These are phyloP conservation scores for Pestalotiopsis sp. DNA, from an alignment of 2,329 filamentous ascomycete species.

Conservation along the genomic window DNA sequence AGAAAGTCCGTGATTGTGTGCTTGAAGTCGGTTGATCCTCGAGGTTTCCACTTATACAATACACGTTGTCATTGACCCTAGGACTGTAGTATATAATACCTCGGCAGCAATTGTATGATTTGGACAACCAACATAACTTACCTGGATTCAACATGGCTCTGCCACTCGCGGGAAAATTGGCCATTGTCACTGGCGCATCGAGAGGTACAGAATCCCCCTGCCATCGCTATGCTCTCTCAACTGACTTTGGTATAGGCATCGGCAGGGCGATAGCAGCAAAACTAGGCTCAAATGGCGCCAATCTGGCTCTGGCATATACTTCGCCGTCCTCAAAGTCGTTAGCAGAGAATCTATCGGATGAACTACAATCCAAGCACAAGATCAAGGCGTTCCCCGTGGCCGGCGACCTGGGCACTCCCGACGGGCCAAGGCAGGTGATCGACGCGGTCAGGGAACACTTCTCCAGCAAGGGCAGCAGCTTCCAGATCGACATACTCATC, in stretches of 20 bases:
- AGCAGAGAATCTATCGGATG: conserved; percentile 64
- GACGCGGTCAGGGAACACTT: conserved; percentile 62
- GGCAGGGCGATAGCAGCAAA: conserved; percentile 67
- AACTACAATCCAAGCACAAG: conserved; percentile 58
- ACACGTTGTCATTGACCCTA: background rate
- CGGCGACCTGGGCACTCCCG: conserved; percentile 69
- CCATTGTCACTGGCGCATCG: conserved; percentile 77
- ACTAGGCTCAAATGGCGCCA: conserved; percentile 71
- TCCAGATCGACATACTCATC: conserved; percentile 80
- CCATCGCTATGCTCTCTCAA: background rate
- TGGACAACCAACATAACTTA: background rate
- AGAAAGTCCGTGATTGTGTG: background rate
- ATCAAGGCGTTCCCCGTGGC: conserved; percentile 66
- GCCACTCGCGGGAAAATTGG: conserved; percentile 69
- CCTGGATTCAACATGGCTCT: background rate
- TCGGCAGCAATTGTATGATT: background rate
- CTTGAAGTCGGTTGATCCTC: background rate
- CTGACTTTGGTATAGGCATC: conserved; percentile 59
- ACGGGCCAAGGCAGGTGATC: conserved; percentile 63
- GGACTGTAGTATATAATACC: no score
- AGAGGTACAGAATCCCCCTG: conserved; percentile 55
- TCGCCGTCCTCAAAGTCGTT: conserved; percentile 37
- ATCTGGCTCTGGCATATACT: conserved; percentile 73
- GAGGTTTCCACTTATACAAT: background rate
- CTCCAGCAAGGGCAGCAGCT: conserved; percentile 38